Conservation (phyloP, 2,329 filamentous ascomycete species). For the Aureobasidium sp. region DNA sequence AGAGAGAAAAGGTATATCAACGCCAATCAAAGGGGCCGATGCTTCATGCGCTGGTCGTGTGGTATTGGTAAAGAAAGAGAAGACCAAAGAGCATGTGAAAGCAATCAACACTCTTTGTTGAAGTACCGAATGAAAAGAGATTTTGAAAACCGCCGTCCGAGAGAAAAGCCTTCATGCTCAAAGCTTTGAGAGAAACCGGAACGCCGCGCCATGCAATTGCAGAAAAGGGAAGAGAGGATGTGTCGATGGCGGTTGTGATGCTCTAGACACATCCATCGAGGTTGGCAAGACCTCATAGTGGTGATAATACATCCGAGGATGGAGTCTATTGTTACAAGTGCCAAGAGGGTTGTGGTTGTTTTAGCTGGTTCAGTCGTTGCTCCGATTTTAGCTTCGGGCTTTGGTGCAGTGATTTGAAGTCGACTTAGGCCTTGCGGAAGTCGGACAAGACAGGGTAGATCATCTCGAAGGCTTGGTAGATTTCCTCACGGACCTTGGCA, state of each 20-base stretch:
- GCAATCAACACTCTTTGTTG: background rate
- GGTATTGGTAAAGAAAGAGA: background rate
- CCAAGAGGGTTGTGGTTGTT: constrained; percentile 2
- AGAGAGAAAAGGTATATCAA: background rate
- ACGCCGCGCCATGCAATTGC: constrained; percentile 20
- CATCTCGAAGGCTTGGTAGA: constrained; percentile 93
- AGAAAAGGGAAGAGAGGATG: constrained; percentile 1
- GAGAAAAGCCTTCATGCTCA: constrained; percentile 14
- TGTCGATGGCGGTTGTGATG: background rate
- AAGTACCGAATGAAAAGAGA: background rate
- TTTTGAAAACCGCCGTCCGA: constrained; percentile 8
- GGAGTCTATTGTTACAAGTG: constrained; percentile 18
- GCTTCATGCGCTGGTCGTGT: background rate
- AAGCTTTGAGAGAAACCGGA: constrained; percentile 15
- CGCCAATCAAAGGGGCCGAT: background rate
- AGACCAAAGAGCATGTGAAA: background rate
- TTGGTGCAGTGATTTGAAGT: background rate
- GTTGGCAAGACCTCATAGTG: constrained; percentile 15
- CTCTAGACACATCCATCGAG: constrained; percentile 6
- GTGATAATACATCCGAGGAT: constrained; percentile 13
- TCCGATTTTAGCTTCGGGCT: background rate
- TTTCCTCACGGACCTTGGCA: constrained; percentile 96
- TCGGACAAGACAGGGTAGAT: constrained; percentile 86
- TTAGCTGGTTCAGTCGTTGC: background rate
- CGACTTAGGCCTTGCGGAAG: constrained; percentile 28